Percentiles rank a stretch among this genome's conserved stretches.
Evolutionary conservation across 805 yeast genomes (phyloP).

Genomic region (Candida tammaniensis): DNA sequence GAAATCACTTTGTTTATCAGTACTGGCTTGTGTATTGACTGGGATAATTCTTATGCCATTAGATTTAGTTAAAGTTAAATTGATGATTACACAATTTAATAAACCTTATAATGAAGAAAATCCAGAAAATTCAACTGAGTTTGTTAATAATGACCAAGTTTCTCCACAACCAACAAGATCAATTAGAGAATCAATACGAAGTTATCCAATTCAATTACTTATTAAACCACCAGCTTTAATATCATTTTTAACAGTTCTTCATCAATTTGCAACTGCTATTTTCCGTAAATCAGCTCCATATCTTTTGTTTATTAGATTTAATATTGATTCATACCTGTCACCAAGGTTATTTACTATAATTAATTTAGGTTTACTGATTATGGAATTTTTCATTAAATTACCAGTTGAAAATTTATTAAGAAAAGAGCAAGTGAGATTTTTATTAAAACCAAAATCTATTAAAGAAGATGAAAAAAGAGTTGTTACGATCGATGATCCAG

Average conservation of each 20-base stretch:
- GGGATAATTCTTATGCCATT: slow-evolving; percentile 75
- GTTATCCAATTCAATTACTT: slow-evolving; percentile 55
- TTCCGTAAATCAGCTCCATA: slow-evolving; percentile 69
- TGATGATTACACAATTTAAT: slow-evolving; percentile 67
- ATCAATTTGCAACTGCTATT: slow-evolving; percentile 57
- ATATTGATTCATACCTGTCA: slow-evolving; percentile 63
- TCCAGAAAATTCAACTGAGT: background rate
- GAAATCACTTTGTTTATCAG: slow-evolving; percentile 62
- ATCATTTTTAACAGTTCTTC: slow-evolving; percentile 50
- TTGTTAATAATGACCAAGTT: background rate
- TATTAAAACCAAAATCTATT: slow-evolving; percentile 41
- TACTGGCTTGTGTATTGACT: slow-evolving; percentile 70
- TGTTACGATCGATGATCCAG: slow-evolving; percentile 43
- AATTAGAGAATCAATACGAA: slow-evolving; percentile 63
- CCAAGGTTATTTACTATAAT: slow-evolving; percentile 59
- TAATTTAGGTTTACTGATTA: slow-evolving; percentile 56
- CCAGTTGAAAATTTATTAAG: slow-evolving; percentile 86
- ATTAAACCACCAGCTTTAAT: slow-evolving; percentile 51
- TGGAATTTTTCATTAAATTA: slow-evolving; percentile 70
- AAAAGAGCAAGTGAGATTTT: slow-evolving; percentile 74
- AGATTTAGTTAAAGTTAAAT: slow-evolving; percentile 73
- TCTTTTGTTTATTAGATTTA: slow-evolving; percentile 54
- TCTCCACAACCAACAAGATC: slow-evolving; percentile 44
- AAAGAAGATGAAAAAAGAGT: slow-evolving; percentile 34
- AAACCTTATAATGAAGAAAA: slow-evolving; percentile 13